A percentile compares a stretch with the other conserved stretches of the same genome.
Conservation (phyloP, 148 eudicot genomes). For the Polygonum aviculare region DNA sequence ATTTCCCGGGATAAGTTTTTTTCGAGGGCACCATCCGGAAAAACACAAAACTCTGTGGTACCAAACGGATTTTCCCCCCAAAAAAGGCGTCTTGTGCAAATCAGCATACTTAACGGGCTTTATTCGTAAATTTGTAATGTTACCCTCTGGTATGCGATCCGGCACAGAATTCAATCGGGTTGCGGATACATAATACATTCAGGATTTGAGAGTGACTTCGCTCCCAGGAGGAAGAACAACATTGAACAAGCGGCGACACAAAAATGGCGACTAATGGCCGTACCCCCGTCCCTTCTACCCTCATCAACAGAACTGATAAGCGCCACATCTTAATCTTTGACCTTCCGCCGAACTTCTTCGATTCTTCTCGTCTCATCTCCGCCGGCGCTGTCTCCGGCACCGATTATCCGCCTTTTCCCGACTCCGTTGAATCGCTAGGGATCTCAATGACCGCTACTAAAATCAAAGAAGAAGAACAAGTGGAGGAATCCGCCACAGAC, state of each 20-base stretch:
- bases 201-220: not conserved
- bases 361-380: conserved; percentile 52
- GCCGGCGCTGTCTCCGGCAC: conserved; percentile 11
- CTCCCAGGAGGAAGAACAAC: not conserved
- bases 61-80: too few relatives aligned
- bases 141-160: too few relatives aligned
- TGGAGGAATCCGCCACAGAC: conserved; percentile 21
- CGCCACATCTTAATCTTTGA: conserved; percentile 56
- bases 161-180: too few relatives aligned
- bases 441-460: conserved; percentile 1
- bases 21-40: too few relatives aligned
- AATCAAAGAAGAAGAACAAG: not conserved
- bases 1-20: too few relatives aligned
- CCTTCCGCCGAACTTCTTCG: conserved; percentile 49
- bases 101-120: too few relatives aligned
- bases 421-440: not conserved
- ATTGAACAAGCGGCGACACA: not conserved
- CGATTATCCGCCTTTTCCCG: conserved; percentile 10
- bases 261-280: not conserved
- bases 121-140: too few relatives aligned
- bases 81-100: too few relatives aligned
- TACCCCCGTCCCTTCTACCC: not conserved
- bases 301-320: conserved; percentile 8
- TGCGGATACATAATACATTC: too few relatives aligned
- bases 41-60: too few relatives aligned